A percentile compares a stretch with the other conserved stretches of the same genome.
Evolutionary conservation across 1,284 basidiomycete genomes (phyloP).

Genomic region (Cutaneotrichosporon cutaneum): DNA sequence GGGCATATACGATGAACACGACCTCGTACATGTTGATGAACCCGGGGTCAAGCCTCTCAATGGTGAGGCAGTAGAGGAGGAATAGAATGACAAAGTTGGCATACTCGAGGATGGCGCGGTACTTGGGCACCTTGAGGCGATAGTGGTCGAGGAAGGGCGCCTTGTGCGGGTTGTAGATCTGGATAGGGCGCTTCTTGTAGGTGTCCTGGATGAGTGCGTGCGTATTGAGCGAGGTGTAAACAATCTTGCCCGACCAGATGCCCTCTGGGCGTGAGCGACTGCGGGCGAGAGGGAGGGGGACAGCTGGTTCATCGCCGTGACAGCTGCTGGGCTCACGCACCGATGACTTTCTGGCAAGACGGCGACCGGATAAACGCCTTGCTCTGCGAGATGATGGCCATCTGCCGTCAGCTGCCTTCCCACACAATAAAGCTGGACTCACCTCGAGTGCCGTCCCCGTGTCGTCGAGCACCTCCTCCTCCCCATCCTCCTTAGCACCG

Average conservation of each 20-base stretch:
- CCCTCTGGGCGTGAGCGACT: conserved; percentile 44
- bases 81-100: conserved; percentile 78
- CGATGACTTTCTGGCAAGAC: conserved; percentile 82
- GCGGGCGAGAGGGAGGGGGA: no score
- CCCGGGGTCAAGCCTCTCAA: conserved; percentile 68
- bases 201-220: conserved; percentile 88
- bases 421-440: conserved; percentile 8
- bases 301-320: no score
- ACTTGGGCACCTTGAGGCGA: conserved; percentile 85
- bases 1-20: conserved; percentile 76
- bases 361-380: conserved; percentile 83
- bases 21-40: conserved; percentile 65
- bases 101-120: conserved; percentile 85
- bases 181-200: conserved; percentile 86
- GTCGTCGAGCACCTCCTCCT: conserved; percentile 68
- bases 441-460: conserved; percentile 83
- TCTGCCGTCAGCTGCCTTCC: conserved; percentile 34
- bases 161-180: conserved; percentile 90
- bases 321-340: conserved; percentile 28
- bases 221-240: conserved; percentile 81
- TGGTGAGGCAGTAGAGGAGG: conserved; percentile 74
- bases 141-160: conserved; percentile 92
- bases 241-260: conserved; percentile 68
- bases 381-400: conserved; percentile 80
- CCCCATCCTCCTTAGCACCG: conserved; percentile 64